Evolutionary conservation across 345 rosid species (phyloP).

Genomic region (Gossypium bickii): DNA sequence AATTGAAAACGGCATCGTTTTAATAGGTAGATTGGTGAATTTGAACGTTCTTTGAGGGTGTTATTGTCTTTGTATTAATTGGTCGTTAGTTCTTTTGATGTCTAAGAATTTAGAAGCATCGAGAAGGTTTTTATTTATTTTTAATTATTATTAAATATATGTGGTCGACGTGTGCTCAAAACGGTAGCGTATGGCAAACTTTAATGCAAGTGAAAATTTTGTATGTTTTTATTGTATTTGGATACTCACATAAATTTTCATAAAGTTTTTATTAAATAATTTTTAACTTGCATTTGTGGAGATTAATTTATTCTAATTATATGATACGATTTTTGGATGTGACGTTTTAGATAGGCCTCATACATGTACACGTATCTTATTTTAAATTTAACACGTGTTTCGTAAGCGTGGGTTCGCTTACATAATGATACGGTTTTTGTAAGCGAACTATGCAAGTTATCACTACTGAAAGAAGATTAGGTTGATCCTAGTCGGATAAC

Average conservation of each 20-base stretch:
- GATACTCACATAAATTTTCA: not conserved
- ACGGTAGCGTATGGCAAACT: not conserved
- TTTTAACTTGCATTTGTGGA: too few relatives aligned
- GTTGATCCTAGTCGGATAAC: too few relatives aligned
- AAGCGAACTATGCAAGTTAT: too few relatives aligned
- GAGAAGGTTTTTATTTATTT: not conserved
- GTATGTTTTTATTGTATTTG: too few relatives aligned
- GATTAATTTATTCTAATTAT: too few relatives aligned
- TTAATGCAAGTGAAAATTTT: too few relatives aligned
- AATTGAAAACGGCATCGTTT: not conserved
- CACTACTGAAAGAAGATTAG: too few relatives aligned
- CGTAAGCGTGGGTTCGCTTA: rapidly evolving
- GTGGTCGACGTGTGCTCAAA: not conserved
- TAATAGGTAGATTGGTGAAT: not conserved
- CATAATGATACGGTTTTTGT: too few relatives aligned
- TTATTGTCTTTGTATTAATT: not conserved
- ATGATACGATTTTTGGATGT: too few relatives aligned
- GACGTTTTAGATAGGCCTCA: rapidly evolving
- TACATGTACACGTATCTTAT: rapidly evolving
- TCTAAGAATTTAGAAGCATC: not conserved
- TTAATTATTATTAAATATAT: not conserved
- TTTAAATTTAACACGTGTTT: too few relatives aligned
- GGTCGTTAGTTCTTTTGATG: not conserved
- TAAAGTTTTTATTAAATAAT: not conserved
- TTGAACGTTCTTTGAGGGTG: not conserved